A percentile compares a stretch with the other conserved stretches of the same genome.
phyloP scores from a whole-genome alignment of 306 rosid species.

The Pyrus bretschneideri region DNA sequence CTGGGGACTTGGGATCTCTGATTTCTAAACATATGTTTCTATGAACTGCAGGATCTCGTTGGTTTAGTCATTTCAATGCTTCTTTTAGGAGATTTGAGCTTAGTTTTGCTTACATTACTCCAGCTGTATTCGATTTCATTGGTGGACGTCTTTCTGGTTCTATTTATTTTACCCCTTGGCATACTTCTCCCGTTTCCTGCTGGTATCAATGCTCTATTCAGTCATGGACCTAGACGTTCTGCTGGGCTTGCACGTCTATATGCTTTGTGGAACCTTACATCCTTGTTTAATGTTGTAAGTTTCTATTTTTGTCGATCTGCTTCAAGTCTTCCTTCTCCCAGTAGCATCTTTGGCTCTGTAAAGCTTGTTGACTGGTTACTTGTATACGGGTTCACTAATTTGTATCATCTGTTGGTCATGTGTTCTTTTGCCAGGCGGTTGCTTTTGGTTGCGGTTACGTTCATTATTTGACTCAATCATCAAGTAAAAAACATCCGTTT shows the following conservation, averaged over 20 bases:
- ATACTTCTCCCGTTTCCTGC: constrained; percentile 97
- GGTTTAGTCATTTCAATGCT: constrained; percentile 96
- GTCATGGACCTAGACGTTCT: constrained; percentile 97
- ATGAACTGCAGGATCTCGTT: constrained; percentile 88
- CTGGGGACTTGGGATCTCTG: constrained; percentile 1
- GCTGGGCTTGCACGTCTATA: constrained; percentile 95
- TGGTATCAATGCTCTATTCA: constrained; percentile 97
- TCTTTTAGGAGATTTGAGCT: constrained; percentile 97
- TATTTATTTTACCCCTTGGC: constrained; percentile 83
- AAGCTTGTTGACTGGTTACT: not conserved
- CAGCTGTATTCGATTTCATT: constrained; percentile 86
- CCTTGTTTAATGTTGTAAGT: constrained; percentile 86
- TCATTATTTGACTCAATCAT: constrained; percentile 60
- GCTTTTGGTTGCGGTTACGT: constrained; percentile 87
- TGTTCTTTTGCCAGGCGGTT: constrained; percentile 49
- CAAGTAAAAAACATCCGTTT: constrained; percentile 51
- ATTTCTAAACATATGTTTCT: not conserved
- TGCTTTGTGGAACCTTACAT: constrained; percentile 90
- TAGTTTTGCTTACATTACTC: constrained; percentile 93
- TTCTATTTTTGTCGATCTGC: not conserved
- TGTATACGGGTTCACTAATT: not conserved
- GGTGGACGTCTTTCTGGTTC: constrained; percentile 82
- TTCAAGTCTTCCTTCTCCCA: not conserved
- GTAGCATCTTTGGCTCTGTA: not conserved
- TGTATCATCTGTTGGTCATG: not conserved